These are phyloP conservation scores for Hanseniaspora guilliermondii DNA, from an alignment of 805 yeast species.

Conservation along the genomic window DNA sequence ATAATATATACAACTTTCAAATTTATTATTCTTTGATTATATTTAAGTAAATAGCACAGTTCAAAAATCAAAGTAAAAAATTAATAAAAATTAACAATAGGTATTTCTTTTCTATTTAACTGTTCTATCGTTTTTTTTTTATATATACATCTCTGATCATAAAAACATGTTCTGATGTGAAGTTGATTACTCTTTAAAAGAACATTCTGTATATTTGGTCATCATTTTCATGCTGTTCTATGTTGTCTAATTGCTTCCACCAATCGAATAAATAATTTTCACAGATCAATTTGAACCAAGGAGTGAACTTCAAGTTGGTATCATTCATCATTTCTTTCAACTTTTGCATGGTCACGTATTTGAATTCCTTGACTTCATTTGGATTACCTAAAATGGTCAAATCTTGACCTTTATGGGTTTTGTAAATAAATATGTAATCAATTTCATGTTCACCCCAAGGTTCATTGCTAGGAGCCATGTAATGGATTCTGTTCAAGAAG, in stretches of 20 bases:
- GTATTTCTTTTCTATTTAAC: no score
- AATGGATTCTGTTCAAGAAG: constrained; percentile 86
- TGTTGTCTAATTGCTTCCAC: constrained; percentile 70
- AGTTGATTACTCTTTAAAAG: no score
- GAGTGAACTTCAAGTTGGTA: constrained; percentile 63
- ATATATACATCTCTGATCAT: neutral
- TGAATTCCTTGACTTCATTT: constrained; percentile 75
- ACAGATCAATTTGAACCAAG: constrained; percentile 96
- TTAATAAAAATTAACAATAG: no score
- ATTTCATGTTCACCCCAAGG: constrained; percentile 97
- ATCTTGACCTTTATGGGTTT: constrained; percentile 36
- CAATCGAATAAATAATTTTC: constrained; percentile 80
- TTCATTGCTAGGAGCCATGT: constrained; percentile 70
- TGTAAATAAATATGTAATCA: constrained; percentile 79
- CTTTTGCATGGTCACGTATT: constrained; percentile 58
- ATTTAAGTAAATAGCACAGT: no score
- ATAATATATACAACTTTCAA: no score
- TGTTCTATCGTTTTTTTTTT: no score
- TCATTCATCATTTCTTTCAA: constrained; percentile 69
- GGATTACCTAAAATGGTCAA: constrained; percentile 45
- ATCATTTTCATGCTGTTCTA: constrained; percentile 38
- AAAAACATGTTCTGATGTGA: no score
- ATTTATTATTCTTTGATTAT: no score
- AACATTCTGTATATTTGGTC: constrained; percentile 27
- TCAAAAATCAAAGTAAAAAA: no score